A percentile compares a stretch with the other conserved stretches of the same genome.
Evolutionary conservation across 2,329 filamentous ascomycete genomes (phyloP).

Genomic region (Cladosporium velox): DNA sequence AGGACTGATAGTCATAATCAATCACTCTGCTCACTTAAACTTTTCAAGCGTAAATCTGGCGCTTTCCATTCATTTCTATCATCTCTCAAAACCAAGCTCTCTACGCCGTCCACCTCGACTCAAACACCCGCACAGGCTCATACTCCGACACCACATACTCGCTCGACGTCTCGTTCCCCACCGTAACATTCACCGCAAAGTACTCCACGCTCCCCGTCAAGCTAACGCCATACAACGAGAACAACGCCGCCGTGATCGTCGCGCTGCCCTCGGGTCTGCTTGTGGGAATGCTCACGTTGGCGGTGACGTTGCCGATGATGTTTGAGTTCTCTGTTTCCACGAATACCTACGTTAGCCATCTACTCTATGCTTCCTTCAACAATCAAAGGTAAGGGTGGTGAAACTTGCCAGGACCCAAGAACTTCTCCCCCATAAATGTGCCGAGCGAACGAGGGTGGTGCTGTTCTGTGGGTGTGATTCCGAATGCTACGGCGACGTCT

Average conservation of each 20-base stretch:
- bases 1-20: not conserved
- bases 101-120: conserved; percentile 1
- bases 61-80: not conserved
- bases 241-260: conserved; percentile 25
- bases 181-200: conserved; percentile 27
- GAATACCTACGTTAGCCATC: not conserved
- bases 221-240: conserved; percentile 25
- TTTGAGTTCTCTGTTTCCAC: conserved; percentile 18
- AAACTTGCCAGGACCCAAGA: not conserved
- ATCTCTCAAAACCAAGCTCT: not conserved
- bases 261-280: conserved; percentile 14
- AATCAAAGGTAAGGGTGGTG: not conserved
- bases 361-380: not conserved
- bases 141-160: conserved; percentile 23
- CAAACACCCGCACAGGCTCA: not conserved
- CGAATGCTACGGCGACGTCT: conserved; percentile 51
- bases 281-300: conserved; percentile 27
- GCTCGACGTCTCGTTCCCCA: conserved; percentile 23
- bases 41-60: not conserved
- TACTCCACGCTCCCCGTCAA: conserved; percentile 16
- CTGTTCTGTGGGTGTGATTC: conserved; percentile 28
- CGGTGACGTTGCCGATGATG: conserved; percentile 27
- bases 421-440: conserved; percentile 12
- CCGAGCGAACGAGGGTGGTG: conserved; percentile 19
- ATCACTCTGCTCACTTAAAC: no score